These are phyloP conservation scores for Penicillium coprophilum DNA, from an alignment of 495 filamentous ascomycete genomes.

Conservation along the genomic window DNA sequence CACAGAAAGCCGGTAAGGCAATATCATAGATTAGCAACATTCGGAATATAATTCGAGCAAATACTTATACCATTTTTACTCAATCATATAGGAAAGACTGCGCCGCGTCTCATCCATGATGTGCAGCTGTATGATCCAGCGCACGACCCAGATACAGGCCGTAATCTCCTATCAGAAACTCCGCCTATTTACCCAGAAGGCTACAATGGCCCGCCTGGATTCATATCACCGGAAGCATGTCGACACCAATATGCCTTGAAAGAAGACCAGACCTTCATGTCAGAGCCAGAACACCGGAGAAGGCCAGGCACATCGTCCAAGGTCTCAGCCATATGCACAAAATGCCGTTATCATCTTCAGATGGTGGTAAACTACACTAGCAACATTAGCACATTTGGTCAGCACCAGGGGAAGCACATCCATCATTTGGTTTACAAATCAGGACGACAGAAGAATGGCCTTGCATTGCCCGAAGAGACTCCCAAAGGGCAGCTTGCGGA, in stretches of 20 bases:
- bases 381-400: slow-evolving; percentile 18
- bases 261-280: slow-evolving; percentile 48
- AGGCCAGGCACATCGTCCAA: slow-evolving; percentile 45
- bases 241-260: slow-evolving; percentile 57
- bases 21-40: slow-evolving; percentile 1
- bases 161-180: slow-evolving; percentile 55
- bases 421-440: slow-evolving; percentile 50
- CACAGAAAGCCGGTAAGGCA: slow-evolving; percentile 38
- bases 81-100: slow-evolving; percentile 55
- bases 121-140: slow-evolving; percentile 56
- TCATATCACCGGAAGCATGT: slow-evolving; percentile 48
- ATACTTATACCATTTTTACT: background rate
- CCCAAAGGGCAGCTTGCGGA: slow-evolving; percentile 39
- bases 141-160: slow-evolving; percentile 43
- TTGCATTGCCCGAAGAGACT: slow-evolving; percentile 27
- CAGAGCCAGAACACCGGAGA: slow-evolving; percentile 36
- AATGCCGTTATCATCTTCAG: slow-evolving; percentile 57
- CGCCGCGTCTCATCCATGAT: slow-evolving; percentile 60
- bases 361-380: slow-evolving; percentile 45
- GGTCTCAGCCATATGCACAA: slow-evolving; percentile 55
- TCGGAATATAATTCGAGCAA: slow-evolving; percentile 4
- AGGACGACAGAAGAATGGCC: slow-evolving; percentile 31
- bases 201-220: slow-evolving; percentile 30
- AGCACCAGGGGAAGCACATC: slow-evolving; percentile 33
- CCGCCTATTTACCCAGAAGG: slow-evolving; percentile 44